phyloP scores from a whole-genome alignment of 129 eudicot species.

The Lactuca saligna region DNA sequence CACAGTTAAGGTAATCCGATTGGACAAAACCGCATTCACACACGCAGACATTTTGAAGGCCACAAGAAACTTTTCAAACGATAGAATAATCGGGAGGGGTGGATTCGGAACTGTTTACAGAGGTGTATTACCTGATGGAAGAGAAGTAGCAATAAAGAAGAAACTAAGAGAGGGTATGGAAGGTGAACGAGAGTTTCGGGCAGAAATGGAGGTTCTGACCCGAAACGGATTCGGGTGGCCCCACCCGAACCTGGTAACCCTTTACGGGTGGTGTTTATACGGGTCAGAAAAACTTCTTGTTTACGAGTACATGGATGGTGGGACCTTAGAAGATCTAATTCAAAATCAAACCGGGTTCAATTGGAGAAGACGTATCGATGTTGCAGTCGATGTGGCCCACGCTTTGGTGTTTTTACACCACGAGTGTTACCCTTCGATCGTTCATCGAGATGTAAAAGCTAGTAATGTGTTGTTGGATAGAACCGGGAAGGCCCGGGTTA shows the following conservation, averaged over 20 bases:
- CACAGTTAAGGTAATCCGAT: slow-evolving; percentile 59
- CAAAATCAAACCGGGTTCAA: slow-evolving; percentile 43
- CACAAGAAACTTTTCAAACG: slow-evolving; percentile 67
- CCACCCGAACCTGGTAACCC: slow-evolving; percentile 85
- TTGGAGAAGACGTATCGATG: slow-evolving; percentile 63
- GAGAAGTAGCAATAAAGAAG: slow-evolving; percentile 85
- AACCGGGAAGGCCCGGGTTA: slow-evolving; percentile 73
- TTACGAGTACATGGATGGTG: slow-evolving; percentile 96
- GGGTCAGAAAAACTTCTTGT: slow-evolving; percentile 81
- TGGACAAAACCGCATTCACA: slow-evolving; percentile 86
- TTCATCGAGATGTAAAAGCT: slow-evolving; percentile 94
- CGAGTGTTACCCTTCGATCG: slow-evolving; percentile 79
- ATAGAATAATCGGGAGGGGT: slow-evolving; percentile 81
- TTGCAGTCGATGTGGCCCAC: slow-evolving; percentile 81
- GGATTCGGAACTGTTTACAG: slow-evolving; percentile 86
- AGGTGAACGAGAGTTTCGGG: slow-evolving; percentile 87
- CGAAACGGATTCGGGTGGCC: slow-evolving; percentile 83
- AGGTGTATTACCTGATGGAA: slow-evolving; percentile 83
- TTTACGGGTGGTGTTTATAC: slow-evolving; percentile 93
- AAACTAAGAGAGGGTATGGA: slow-evolving; percentile 75
- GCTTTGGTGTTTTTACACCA: slow-evolving; percentile 87
- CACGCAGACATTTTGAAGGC: slow-evolving; percentile 81
- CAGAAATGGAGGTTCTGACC: slow-evolving; percentile 88
- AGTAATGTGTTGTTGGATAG: slow-evolving; percentile 84
- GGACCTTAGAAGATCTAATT: slow-evolving; percentile 73